Evolutionary conservation across 345 rosid species (phyloP).

Genomic region (Syzygium oleosum): DNA sequence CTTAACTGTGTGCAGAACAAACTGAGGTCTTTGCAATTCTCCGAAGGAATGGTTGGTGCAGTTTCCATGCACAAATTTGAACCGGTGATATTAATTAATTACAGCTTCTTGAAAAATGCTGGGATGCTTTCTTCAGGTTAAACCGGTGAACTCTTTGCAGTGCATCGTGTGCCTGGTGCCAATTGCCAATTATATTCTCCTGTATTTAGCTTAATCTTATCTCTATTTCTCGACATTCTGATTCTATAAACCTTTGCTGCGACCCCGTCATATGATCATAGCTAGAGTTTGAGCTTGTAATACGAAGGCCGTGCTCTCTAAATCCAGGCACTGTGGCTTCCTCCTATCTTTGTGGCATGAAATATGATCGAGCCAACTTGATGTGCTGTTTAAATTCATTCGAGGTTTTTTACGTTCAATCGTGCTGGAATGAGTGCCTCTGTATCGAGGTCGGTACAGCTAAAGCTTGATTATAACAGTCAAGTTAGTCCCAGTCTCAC

Average conservation of each 20-base stretch:
- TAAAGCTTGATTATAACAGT: background rate
- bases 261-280: background rate
- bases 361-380: background rate
- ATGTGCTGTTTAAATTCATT: background rate
- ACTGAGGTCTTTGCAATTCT: background rate
- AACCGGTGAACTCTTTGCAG: background rate
- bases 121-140: background rate
- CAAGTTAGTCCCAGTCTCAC: background rate
- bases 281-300: background rate
- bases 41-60: background rate
- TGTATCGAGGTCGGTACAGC: background rate
- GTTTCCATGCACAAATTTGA: background rate
- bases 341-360: background rate
- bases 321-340: background rate
- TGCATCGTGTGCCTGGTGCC: background rate
- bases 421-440: background rate
- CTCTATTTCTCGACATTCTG: background rate
- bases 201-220: background rate
- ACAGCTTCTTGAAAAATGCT: background rate
- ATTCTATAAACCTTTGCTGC: background rate
- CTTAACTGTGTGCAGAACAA: background rate
- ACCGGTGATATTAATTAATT: background rate
- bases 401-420: background rate
- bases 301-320: background rate
- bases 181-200: background rate